Conservation (phyloP, 176 grass and related monocot species). For the Puccinellia tenuiflora region DNA sequence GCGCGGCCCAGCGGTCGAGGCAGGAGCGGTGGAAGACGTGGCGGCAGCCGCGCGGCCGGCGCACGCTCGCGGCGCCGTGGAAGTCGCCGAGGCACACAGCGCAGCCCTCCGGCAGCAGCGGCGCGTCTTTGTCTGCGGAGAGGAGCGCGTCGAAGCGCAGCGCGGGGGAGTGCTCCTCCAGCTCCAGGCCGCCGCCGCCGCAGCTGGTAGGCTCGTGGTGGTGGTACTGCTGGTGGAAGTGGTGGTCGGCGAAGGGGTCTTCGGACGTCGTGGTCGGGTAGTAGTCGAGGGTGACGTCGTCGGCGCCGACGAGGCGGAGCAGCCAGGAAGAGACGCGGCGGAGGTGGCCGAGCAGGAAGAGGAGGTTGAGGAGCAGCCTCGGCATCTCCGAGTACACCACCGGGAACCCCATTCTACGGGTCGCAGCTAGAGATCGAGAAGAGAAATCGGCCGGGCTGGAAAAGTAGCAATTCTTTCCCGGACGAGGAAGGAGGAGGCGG, state of each 20-base stretch:
- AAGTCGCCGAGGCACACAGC: constrained; percentile 83
- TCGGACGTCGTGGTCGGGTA: background rate
- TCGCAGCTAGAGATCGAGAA: too few relatives aligned
- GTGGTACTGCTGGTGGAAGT: background rate
- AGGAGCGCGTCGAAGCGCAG: constrained; percentile 69
- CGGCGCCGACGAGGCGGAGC: constrained; percentile 53
- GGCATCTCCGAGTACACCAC: constrained; percentile 65
- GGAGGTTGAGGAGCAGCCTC: constrained; percentile 38
- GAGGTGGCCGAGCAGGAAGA: constrained; percentile 54
- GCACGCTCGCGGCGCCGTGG: constrained; percentile 55
- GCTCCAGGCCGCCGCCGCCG: background rate
- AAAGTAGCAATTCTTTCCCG: background rate
- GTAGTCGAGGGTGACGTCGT: background rate
- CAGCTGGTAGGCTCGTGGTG: background rate
- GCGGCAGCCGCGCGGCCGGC: constrained; percentile 51
- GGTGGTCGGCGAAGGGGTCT: background rate
- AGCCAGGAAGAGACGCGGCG: constrained; percentile 47
- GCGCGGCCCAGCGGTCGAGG: constrained; percentile 70
- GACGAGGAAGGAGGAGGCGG: background rate
- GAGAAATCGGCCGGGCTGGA: too few relatives aligned
- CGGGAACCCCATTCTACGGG: constrained; percentile 55
- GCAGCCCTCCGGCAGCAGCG: constrained; percentile 29
- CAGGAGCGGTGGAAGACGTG: constrained; percentile 84
- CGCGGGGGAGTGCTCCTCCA: constrained; percentile 54
- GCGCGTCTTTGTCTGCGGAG: background rate